Evolutionary conservation across 2,329 filamentous ascomycete genomes (phyloP), one percentile per base, ranked within the genome.

Genomic region (Harringtonia lauricola): DNA sequence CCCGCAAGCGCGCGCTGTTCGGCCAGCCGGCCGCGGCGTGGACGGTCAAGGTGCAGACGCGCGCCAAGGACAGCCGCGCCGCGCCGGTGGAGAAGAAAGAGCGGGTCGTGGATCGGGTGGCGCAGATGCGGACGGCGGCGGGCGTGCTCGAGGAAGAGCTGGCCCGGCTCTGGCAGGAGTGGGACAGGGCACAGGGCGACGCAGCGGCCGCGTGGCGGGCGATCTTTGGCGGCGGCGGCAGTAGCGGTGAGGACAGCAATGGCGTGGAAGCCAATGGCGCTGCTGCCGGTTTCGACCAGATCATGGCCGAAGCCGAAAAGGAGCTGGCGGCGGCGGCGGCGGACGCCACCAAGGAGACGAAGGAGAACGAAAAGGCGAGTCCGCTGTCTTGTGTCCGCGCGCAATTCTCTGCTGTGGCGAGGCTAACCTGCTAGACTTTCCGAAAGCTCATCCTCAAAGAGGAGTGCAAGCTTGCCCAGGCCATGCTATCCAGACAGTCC

Each of bases 141-240:
- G 39, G 35, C 7, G 12, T 43, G 9, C 35, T 56, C 6, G 48
- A 52, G 41, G 31, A 7, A 2, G 49, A 53, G 8, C 44, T 54
- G 6, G 39, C 31, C 7, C 34, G 22, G 8, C 41, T 54, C 5
- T 55, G 52, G 54, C 24, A 44, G 6, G 47, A 54, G 55, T 69
- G 46, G 63, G 67, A 44, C 24, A 46, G 49, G 18, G 63, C 65
- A 9, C 66, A 68, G n/a, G 65, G 69, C 3, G 61, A 64, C 12
- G 55, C 59, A 2, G 55, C 63, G 17, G 60, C 63, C 47, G 52
- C 56, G 3, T 28, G 51, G 9, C 39, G 35, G 29, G 26, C 5
- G 29, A 21, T 18, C 5, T 29, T 41, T 10, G 26, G 24, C 40
- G n/a, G 14, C 12, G n/a, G 13, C 4, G 21, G 14, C 31, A 42